These are phyloP conservation scores for Cladophialophora bantiana DNA, from an alignment of 2,329 filamentous ascomycete species.

Conservation along the genomic window DNA sequence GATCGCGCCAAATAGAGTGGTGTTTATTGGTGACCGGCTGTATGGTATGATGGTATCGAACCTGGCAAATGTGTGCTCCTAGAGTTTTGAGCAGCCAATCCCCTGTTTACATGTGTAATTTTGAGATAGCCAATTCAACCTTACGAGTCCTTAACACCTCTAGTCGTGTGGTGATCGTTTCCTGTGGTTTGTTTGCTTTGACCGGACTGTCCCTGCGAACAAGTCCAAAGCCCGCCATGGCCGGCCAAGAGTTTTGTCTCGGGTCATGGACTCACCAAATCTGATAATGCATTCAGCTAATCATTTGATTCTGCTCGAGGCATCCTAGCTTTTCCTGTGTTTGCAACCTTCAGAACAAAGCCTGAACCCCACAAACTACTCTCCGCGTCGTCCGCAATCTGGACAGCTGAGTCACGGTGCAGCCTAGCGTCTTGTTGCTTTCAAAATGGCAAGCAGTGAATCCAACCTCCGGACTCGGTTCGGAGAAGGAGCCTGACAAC, in stretches of 20 bases:
- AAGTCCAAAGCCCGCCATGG: background rate
- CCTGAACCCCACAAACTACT: slow-evolving; percentile 6
- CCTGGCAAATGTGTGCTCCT: slow-evolving; percentile 24
- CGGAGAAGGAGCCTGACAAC: slow-evolving; percentile 6
- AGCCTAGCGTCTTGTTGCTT: slow-evolving; percentile 19
- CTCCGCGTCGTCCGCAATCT: slow-evolving; percentile 7
- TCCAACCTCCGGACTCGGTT: slow-evolving; percentile 26
- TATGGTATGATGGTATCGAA: slow-evolving; percentile 23
- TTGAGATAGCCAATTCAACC: slow-evolving; percentile 30
- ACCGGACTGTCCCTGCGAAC: background rate
- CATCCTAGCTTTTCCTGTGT: background rate
- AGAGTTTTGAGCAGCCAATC: slow-evolving; percentile 30
- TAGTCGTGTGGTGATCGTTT: background rate
- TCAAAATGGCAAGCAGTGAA: background rate
- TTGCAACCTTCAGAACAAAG: background rate
- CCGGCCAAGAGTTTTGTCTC: slow-evolving; percentile 11
- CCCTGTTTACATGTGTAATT: slow-evolving; percentile 37
- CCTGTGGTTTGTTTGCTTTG: background rate
- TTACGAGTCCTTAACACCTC: slow-evolving; percentile 10
- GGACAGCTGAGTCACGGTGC: slow-evolving; percentile 30
- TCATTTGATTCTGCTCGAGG: background rate
- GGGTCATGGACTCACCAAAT: background rate
- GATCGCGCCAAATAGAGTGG: slow-evolving; percentile 35
- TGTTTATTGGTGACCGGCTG: slow-evolving; percentile 23
- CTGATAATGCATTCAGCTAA: slow-evolving; percentile 19